Conservation (phyloP, 441 rosid genomes). For the Metrosideros polymorpha region DNA sequence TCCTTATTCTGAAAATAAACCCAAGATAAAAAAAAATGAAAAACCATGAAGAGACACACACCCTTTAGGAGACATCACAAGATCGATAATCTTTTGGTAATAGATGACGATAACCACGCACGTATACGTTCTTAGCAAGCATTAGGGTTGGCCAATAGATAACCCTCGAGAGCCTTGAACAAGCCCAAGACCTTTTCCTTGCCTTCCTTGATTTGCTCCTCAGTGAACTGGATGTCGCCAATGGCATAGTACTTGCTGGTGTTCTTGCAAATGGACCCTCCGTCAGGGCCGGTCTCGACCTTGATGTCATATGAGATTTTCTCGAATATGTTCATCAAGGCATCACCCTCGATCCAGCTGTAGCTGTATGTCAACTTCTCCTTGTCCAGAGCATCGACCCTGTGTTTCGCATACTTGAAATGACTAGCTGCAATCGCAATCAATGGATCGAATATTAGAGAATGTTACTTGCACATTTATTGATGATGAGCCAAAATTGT, state of each 20-base stretch:
- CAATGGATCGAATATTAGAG: not conserved
- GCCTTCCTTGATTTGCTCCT: conserved; percentile 3
- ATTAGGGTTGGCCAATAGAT: conserved; percentile 5
- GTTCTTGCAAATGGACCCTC: conserved; percentile 8
- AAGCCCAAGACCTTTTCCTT: conserved; percentile 1
- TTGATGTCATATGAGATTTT: conserved; percentile 4
- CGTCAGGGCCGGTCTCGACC: not conserved
- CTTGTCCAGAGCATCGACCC: not conserved
- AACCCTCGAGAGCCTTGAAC: conserved; percentile 4
- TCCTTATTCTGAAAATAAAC: not conserved
- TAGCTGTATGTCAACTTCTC: conserved; percentile 1
- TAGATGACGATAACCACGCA: not conserved
- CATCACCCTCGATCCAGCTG: conserved; percentile 3
- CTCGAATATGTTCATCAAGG: not conserved
- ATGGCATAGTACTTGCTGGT: conserved; percentile 2
- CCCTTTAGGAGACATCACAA: not conserved
- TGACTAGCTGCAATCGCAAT: not conserved
- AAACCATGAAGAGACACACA: not conserved
- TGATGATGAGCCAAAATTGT: not conserved
- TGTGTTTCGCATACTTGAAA: not conserved
- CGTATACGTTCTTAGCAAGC: not conserved
- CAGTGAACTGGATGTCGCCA: not conserved
- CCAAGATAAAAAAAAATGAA: not conserved
- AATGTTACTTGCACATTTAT: not conserved
- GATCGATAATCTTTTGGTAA: not conserved